Evolutionary conservation across 2,329 filamentous ascomycete species (phyloP), one percentile per base, ranked within the genome.

Genomic region (Geosmithia putterillii): DNA sequence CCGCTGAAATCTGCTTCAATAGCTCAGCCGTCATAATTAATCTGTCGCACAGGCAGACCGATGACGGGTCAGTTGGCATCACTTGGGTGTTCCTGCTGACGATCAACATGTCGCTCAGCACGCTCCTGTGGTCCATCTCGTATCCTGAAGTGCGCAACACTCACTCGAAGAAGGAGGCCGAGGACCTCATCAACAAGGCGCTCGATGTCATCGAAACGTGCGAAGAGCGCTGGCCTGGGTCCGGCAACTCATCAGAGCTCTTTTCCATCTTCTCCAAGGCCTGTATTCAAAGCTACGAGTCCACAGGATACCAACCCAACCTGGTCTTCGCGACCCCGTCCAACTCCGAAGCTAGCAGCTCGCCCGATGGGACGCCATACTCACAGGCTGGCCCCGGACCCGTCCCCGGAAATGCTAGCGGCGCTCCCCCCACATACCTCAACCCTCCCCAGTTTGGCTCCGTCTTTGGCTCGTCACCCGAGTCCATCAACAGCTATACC

Each of bases 1-100:
- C 89, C 1, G 90, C 90, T 1, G 66, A 75, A 25, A 81, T 79
- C 51, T 96, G 89, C 57, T 95, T 84, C 55, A 81, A 92, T 39
- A 88, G 86, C 36, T 81, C 86, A 40, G 73, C 81, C 10, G 86
- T 79, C 60, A 89, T 95, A 56, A 86, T 95, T 52, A 74, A 81
- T 50, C 78, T 90, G 57, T 83, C 88, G 38, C 79, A 78, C 56
- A 80, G 83, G 53, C 88, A 95, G 59, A 83, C 95, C 55, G 76
- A 82, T 50, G 79, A 74, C 15, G 74, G 76, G 14, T 80, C 79
- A 19, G 78, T 92, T 10, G 90, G 95, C 56, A 71, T 95, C 47
- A 95, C 89, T 1, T 96, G 90, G 90, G 82, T 95, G 38, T 95
- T 95, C 55, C 78, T 94, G 1, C 74, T 95, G 46, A 81, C 83